Base-by-base conservation (phyloP, 208 protist genomes). In the Wallacemonas sp. region DNA sequence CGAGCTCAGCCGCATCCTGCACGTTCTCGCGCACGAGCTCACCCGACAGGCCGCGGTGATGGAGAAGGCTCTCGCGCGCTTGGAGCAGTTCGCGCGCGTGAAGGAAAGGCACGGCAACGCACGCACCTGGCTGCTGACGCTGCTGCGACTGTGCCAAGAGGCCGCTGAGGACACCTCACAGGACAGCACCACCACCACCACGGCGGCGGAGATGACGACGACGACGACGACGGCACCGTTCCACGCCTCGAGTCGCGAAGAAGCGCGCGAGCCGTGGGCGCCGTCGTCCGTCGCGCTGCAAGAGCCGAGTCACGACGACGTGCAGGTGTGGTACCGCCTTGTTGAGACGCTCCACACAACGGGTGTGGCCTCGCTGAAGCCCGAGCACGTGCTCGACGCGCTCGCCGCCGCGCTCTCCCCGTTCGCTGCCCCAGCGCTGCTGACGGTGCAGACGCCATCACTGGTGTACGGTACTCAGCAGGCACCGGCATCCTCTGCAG, bases 301-400 rank as follows among this genome's bases (percentile, higher is more conserved):
- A 19, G 64, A 69, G 24, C 64, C 38, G 21, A 61, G 47, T 5
- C 19, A 56, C 2, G 64, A 48, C 0, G 65, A 70, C 16, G 65
- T 70, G 11, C 33, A 56, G 23, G 65, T 61, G 54, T 76, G 71
- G 63, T 57, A 48, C 24, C 19, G 33, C 3, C 48, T 76, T 16
- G 57, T 68, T 24, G 21, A 76, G 46, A 11, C 52, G 17, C 39
- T 76, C 17, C 71, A 71, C 56, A 61, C 54, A 6, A 76, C 65
- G n/a, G 65, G 65, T 21, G 65, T 68, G 12, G 34, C 52, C 24
- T 19, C 44, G 29, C 27, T 70, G 30, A 76, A 76, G 65, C 52
- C 47, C 36, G 71, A 70, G 65, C 41, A 76, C 65, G 17, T 76
- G 12, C 41, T 76, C 11, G 71, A 76, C 30, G 52, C 34, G 2